Base-by-base conservation (phyloP, 2,329 filamentous ascomycete genomes). In the Pseudogymnoascus sp. region DNA sequence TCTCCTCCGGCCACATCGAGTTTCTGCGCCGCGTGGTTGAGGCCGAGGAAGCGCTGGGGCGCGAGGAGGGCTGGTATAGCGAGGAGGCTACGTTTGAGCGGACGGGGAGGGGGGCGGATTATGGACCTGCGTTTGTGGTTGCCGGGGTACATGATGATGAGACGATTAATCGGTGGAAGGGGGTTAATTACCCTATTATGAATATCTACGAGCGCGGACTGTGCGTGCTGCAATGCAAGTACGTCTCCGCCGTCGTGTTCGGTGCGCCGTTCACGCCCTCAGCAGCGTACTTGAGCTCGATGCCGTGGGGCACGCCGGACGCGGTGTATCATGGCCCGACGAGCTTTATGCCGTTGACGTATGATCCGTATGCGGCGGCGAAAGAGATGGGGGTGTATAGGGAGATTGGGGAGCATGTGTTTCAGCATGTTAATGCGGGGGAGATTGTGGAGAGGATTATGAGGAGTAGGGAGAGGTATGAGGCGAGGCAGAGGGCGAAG, bases 141-240 rank as follows among this genome's bases (percentile, higher is more conserved):
- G 93, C 91, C 2, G 95, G 95, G 60, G 87, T 99, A 23, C 95
- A 99, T 76, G 90, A 96, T 71, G 95, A 99, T 74, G 86, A 89
- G 67, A 92, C 96, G 65, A 96, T 99, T 76, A 99, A 99, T 77
- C 81, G 88, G 71, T 96, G 92, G 89, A 97, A 97, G 77, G 93
- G 95, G 37, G 83, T 97, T 71, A 99, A 99, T 78, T 99, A 97
- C 74, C 95, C 95, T 26, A 97, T 99, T 78, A 99, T 99, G 95
- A 99, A 97, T 79, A 93, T 96, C 64, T 96, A 93, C 71, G 95
- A 99, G 80, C 88, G 95, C 45, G 93, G 93, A 1, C 85, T 99
- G 21, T 99, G 95, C 74, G 93, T 97, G 31, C 79, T 97, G 67
- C 95, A 99, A 73, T 99, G 95, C 80, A 89, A 89, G 87, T 96